These are phyloP conservation scores for Solanum sitiens DNA, from an alignment of 257 asterid genomes.

Conservation along the genomic window DNA sequence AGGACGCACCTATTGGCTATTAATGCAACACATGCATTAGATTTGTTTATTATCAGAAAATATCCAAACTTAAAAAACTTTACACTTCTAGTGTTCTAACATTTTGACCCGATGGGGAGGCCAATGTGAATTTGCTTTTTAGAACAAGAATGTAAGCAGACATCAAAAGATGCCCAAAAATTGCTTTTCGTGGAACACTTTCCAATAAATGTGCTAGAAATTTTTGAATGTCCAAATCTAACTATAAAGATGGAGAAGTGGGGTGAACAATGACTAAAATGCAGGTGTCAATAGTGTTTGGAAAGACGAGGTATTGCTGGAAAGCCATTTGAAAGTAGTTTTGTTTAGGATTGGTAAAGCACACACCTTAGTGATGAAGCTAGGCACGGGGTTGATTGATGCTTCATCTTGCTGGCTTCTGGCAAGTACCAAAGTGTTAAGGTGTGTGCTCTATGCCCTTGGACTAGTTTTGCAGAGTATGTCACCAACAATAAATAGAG, in stretches of 20 bases:
- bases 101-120: too few species aligned
- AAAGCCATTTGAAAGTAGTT: background rate
- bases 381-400: too few species aligned
- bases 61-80: background rate
- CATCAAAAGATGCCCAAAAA: background rate
- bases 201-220: background rate
- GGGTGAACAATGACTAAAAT: background rate
- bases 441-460: too few species aligned
- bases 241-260: background rate
- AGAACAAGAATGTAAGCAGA: too few species aligned
- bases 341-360: background rate
- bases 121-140: too few species aligned
- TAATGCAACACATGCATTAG: background rate
- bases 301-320: background rate
- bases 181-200: background rate
- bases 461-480: too few species aligned
- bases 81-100: too few species aligned
- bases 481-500: background rate
- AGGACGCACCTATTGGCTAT: background rate
- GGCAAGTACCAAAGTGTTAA: too few species aligned
- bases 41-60: background rate
- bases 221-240: background rate
- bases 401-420: too few species aligned
- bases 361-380: background rate
- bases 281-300: background rate